A percentile compares a stretch with the other conserved stretches of the same genome.
phyloP scores from a whole-genome alignment of 208 protist genomes.

The Trichomonas gallinae region DNA sequence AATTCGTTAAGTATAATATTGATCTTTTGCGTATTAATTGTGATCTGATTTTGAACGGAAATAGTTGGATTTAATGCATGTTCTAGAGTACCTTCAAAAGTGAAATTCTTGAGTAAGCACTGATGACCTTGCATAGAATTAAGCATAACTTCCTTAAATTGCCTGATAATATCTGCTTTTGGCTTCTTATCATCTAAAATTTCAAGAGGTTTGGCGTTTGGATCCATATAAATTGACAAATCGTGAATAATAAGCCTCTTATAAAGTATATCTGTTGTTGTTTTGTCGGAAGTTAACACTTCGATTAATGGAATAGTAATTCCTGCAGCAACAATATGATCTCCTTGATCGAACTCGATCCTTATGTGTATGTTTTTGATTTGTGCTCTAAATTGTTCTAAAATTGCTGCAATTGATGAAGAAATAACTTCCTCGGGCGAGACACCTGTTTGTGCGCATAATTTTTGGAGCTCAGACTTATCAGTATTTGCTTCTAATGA shows the following conservation, averaged over 20 bases:
- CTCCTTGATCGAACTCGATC: not conserved
- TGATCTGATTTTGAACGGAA: not conserved
- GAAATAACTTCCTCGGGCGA: not conserved
- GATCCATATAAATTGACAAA: not conserved
- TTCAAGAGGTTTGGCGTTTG: not conserved
- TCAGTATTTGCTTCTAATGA: not conserved
- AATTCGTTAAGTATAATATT: not conserved
- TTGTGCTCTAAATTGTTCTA: not conserved
- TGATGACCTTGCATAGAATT: not conserved
- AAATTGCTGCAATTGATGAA: not conserved
- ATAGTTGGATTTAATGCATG: not conserved
- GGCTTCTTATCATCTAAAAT: not conserved
- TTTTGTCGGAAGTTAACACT: not conserved
- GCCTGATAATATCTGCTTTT: not conserved
- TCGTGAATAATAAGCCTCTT: not conserved
- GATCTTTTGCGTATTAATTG: not conserved
- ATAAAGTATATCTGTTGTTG: not conserved
- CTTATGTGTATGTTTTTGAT: not conserved
- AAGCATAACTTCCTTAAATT: not conserved
- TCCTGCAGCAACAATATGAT: not conserved
- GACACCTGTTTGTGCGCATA: not conserved
- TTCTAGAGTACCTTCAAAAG: not conserved
- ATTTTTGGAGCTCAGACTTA: not conserved
- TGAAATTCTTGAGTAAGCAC: not conserved
- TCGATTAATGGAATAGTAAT: not conserved